Conservation (phyloP, 169 alveolate genomes). For the Plasmodium vinckei region DNA sequence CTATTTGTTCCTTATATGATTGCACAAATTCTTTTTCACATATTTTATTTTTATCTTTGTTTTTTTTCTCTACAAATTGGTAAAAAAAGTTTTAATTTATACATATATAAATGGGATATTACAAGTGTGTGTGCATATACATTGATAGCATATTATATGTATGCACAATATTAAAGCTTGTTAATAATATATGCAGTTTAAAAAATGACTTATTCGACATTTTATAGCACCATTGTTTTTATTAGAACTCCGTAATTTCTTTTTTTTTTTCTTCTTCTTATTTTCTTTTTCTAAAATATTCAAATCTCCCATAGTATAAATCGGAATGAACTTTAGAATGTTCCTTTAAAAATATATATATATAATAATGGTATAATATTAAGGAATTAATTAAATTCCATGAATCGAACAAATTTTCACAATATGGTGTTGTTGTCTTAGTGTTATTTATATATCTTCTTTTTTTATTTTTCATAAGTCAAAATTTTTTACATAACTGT, state of each 20-base stretch:
- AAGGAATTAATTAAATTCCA: no score
- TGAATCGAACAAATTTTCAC: no score
- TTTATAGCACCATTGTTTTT: conserved; percentile 6
- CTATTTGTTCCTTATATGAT: conserved; percentile 35
- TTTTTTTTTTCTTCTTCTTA: conserved; percentile 39
- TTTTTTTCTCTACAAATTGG: conserved; percentile 23
- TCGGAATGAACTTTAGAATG: conserved; percentile 1
- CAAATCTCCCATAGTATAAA: conserved; percentile 4
- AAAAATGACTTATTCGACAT: background rate
- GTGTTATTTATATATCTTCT: no score
- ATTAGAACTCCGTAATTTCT: conserved; percentile 3
- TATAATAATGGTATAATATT: no score
- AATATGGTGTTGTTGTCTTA: no score
- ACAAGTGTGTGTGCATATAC: background rate
- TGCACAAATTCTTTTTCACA: conserved; percentile 22
- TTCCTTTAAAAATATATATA: background rate
- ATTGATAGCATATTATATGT: background rate
- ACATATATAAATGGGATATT: background rate
- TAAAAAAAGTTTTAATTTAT: background rate
- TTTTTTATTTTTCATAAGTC: no score
- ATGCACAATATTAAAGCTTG: background rate
- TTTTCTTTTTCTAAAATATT: conserved; percentile 26
- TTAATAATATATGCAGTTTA: background rate
- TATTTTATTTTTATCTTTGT: conserved; percentile 1
- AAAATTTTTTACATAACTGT: no score